These are phyloP conservation scores for Ceratocystis colombiana DNA, from an alignment of 2,329 filamentous ascomycete species.

Conservation along the genomic window DNA sequence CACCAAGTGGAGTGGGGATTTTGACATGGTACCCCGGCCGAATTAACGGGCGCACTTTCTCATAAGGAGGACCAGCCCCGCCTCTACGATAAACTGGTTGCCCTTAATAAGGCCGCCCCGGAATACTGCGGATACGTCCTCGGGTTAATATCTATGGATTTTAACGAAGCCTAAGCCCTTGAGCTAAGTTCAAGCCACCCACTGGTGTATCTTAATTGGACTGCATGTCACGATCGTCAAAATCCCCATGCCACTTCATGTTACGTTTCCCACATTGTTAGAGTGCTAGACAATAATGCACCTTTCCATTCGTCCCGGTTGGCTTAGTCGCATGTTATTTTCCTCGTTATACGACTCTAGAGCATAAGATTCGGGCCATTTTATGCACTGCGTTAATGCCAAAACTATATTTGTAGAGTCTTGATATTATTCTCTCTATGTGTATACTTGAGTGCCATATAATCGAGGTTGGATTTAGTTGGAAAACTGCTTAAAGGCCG, in stretches of 20 bases:
- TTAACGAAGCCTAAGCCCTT: background rate
- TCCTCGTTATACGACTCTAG: too few relatives aligned
- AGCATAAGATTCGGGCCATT: too few relatives aligned
- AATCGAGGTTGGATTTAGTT: slow-evolving; percentile 33
- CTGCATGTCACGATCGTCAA: background rate
- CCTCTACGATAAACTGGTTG: background rate
- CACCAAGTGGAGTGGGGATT: background rate
- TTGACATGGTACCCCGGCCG: slow-evolving; percentile 12
- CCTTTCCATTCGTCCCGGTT: too few relatives aligned
- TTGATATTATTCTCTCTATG: background rate
- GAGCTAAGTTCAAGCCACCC: background rate
- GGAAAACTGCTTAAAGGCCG: slow-evolving; percentile 74
- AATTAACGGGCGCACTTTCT: slow-evolving; percentile 9
- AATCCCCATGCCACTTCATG: background rate
- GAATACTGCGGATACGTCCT: background rate
- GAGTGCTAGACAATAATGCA: background rate
- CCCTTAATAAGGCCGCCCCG: background rate
- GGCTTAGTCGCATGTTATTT: too few relatives aligned
- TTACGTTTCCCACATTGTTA: background rate
- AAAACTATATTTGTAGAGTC: background rate
- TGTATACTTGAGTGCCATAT: background rate
- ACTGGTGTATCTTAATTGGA: background rate
- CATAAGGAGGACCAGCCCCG: background rate
- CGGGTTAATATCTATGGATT: background rate
- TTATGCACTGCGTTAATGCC: too few relatives aligned